Conservation (phyloP, 2,329 filamentous ascomycete genomes). For the Hirsutella minnesotensis region DNA sequence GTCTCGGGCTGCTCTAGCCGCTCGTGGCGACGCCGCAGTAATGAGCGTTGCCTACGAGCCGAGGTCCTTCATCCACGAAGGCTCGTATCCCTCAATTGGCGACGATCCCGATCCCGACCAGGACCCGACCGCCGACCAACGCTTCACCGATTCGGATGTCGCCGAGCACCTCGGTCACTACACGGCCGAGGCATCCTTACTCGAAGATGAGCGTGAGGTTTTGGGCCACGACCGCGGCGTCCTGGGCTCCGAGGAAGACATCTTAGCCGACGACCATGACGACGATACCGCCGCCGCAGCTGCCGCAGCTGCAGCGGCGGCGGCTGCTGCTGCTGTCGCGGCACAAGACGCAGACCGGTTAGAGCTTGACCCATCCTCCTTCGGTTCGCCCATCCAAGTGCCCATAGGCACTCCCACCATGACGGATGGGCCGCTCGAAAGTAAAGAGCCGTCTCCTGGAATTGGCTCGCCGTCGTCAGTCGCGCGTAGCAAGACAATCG, state of each 20-base stretch:
- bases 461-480: slow-evolving; percentile 18
- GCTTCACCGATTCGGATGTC: slow-evolving; percentile 30
- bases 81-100: slow-evolving; percentile 33
- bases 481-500: slow-evolving; percentile 38
- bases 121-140: slow-evolving; percentile 19
- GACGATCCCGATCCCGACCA: slow-evolving; percentile 27
- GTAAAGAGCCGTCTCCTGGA: slow-evolving; percentile 21
- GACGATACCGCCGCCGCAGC: background rate
- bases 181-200: slow-evolving; percentile 25
- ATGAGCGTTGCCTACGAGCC: slow-evolving; percentile 43
- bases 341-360: slow-evolving; percentile 27
- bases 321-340: slow-evolving; percentile 11
- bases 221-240: slow-evolving; percentile 14
- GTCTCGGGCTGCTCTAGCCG: slow-evolving; percentile 7
- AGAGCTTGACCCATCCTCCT: slow-evolving; percentile 21
- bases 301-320: too few species aligned
- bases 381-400: slow-evolving; percentile 22
- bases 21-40: slow-evolving; percentile 12
- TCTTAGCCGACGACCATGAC: slow-evolving; percentile 24
- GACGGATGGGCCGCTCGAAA: slow-evolving; percentile 18
- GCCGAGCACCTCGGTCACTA: slow-evolving; percentile 31
- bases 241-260: slow-evolving; percentile 15
- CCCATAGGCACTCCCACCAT: slow-evolving; percentile 17
- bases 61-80: slow-evolving; percentile 35
- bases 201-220: slow-evolving; percentile 18